These are phyloP conservation scores for Globisporangium cederbergense DNA, from an alignment of 352 stramenopile genomes.

Conservation along the genomic window DNA sequence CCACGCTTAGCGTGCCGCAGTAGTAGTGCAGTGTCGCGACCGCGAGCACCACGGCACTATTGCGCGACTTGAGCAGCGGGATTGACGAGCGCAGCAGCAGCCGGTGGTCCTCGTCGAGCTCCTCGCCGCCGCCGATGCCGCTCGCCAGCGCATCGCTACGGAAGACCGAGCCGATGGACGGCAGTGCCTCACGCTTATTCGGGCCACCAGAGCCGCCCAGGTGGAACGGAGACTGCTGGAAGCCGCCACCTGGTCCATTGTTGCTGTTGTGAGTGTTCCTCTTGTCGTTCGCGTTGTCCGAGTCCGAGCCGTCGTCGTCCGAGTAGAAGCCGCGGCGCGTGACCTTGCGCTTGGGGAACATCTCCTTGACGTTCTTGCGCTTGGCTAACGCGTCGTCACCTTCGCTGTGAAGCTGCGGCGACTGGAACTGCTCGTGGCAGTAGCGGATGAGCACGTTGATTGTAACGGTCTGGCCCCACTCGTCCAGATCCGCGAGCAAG, in stretches of 20 bases:
- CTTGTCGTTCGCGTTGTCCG: conserved; percentile 37
- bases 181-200: conserved; percentile 40
- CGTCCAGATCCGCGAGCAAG: conserved; percentile 97
- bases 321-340: conserved; percentile 92
- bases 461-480: conserved; percentile 97
- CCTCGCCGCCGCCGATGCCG: conserved; percentile 61
- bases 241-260: conserved; percentile 7
- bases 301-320: conserved; percentile 93
- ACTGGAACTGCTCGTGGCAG: conserved; percentile 93
- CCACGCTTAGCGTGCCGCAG: conserved; percentile 89
- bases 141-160: conserved; percentile 63
- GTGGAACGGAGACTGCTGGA: conserved; percentile 46
- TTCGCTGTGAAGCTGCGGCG: conserved; percentile 56
- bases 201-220: conserved; percentile 20
- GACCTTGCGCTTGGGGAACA: conserved; percentile 66
- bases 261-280: neutral
- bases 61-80: conserved; percentile 95
- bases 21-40: conserved; percentile 97
- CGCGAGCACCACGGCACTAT: conserved; percentile 95
- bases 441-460: conserved; percentile 96
- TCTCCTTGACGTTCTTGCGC: conserved; percentile 41
- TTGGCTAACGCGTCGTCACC: conserved; percentile 10
- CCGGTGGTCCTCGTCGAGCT: conserved; percentile 96
- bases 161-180: conserved; percentile 75
- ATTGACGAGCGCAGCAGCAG: conserved; percentile 94